Conservation (phyloP, 306 rosid species). For the Gleditsia sinensis region DNA sequence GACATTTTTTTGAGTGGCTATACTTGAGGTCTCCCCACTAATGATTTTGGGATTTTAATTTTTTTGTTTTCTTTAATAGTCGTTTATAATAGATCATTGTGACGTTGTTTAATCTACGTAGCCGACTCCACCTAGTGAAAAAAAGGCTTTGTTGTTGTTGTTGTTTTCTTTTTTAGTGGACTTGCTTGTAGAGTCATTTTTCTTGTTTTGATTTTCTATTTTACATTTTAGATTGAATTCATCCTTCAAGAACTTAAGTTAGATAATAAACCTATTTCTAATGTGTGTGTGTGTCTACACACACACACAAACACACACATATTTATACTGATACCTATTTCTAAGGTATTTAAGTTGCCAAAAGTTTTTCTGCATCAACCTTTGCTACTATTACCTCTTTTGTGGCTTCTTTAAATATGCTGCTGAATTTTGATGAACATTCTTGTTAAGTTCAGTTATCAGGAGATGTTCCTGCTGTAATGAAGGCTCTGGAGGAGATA, state of each 20-base stretch:
- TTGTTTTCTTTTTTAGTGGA: no score
- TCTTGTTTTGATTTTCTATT: conserved; percentile 5
- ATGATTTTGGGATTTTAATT: neutral
- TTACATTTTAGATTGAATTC: neutral
- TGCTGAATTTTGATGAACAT: conserved; percentile 20
- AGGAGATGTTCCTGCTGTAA: conserved; percentile 76
- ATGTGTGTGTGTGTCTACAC: no score
- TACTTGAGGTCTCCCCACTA: neutral
- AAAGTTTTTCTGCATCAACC: neutral
- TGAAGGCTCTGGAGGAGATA: conserved; percentile 90
- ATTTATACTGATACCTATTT: neutral
- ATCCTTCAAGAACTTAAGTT: no score
- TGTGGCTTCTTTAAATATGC: neutral
- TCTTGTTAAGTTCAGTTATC: conserved; percentile 65
- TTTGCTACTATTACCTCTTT: neutral
- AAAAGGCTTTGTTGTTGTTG: no score
- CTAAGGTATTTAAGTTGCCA: neutral
- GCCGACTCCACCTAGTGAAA: no score
- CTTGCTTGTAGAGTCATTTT: neutral
- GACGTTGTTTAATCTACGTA: no score
- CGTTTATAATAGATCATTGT: no score
- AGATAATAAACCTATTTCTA: no score
- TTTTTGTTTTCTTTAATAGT: neutral
- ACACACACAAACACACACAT: no score
- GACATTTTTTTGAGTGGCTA: no score